Evolutionary conservation across 2,329 filamentous ascomycete genomes (phyloP), one percentile per base, ranked within the genome.

Genomic region (Fusarium chaquense): DNA sequence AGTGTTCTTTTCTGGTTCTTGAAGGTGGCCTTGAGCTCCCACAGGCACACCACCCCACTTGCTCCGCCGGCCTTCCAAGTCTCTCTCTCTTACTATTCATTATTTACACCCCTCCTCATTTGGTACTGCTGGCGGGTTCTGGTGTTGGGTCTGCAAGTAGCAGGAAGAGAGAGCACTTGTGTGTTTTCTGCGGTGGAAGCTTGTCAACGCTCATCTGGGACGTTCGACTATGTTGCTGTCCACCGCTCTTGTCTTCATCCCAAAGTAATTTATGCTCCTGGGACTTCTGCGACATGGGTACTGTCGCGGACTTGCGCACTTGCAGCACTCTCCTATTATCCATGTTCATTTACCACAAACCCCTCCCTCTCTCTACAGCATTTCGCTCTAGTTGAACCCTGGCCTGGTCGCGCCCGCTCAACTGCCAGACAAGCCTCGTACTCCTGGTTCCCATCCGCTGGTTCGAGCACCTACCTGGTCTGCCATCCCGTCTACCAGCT

Each of bases 401-500:
- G 67, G 56, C 60, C 52, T 63, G 60, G 64, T 58, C 58, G 60
- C 66, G 57, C 56, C 55, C 58, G 58, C 68, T 46, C 63, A 72
- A 67, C 73, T 72, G 72, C 72, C 71, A 73, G 70, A 74, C 72
- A 67, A 72, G 62, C 52, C 58, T 63, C 64, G 50, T 69, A 65
- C 65, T 69, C 58, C 58, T 64, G 57, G 62, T 65, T 65, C 57
- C 67, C 63, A 72, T 72, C 71, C 67, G 59, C 73, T 76, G 69
- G 70, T 67, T 67, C 67, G 49, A 65, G 65, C 59, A 62, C 56
- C 41, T 59, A 53, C 66, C 66, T 69, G 67, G 67, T 72, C 64
- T 70, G 61, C 69, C 71, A 74, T 74, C 72, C 67, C 74, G 72
- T 76, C 71, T 72, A 73, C 69, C 70, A 75, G 63, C 73, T 72